Base-by-base conservation (phyloP, 257 asterid genomes). In the Jacaranda mimosifolia region DNA sequence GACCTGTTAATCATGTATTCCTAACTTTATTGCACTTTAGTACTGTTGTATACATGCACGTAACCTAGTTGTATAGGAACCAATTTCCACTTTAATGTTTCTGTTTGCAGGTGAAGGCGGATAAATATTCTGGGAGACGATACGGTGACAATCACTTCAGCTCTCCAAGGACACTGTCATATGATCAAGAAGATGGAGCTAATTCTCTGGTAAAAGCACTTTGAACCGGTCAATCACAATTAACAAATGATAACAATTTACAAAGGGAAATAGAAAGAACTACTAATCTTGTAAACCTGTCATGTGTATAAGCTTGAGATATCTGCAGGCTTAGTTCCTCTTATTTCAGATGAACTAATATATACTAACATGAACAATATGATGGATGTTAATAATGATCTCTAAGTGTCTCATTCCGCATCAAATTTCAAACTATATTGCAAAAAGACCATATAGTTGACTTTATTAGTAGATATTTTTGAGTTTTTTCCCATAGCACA, bases 91-190 rank as follows among this genome's bases (percentile, higher is more conserved):
- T 43, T 42, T 12, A 71, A 42, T 21, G 3, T 48, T 21, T 77
- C 40, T 79, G 77, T 59, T 32, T 36, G 63, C 85, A 95, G 99
- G 96, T 93, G 69, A 95, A 95, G 87, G 97, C 98, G 26, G 97
- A 95, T 45, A 95, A 93, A 78, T 90, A 87, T 80, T 79, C 93
- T 32, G 83, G 77, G 72, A 82, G 88, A 74, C 86, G 88, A 52
- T 83, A 79, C 68, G 77, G 76, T 67, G 92, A 88, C 68, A 70
- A 83, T 68, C 79, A 81, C 72, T 69, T 71, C 73, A 81, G 86
- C 76, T 93, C 99, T 68, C 94, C 97, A 57, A 87, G 90, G 74
- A 89, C 97, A 72, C 97, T 91, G 7, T 85, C 91, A 4, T 86
- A 83, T n/a, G 91, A 91, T 84, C 94, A 91, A 76, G 94, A 90